Percentiles rank a stretch among this genome's conserved stretches.
Conservation (phyloP, 148 eudicot genomes). For the Camellia sinensis region DNA sequence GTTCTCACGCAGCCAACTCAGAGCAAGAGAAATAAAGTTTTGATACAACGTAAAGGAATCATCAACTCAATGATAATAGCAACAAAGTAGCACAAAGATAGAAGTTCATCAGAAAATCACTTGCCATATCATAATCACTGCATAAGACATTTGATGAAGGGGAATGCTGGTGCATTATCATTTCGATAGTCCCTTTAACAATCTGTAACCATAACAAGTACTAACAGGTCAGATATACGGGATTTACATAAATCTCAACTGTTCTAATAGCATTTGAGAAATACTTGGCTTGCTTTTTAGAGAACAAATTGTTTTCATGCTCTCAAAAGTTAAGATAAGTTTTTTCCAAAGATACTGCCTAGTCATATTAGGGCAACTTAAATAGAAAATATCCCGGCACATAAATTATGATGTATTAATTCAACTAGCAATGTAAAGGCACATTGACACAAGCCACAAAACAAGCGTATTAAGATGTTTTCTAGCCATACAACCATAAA, state of each 20-base stretch:
- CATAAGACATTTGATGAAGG: constrained; percentile 53
- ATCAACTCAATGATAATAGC: background rate
- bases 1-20: background rate
- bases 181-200: constrained; percentile 57
- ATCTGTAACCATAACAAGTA: constrained; percentile 41
- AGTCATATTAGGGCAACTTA: background rate
- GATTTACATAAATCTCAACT: background rate
- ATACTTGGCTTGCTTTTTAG: background rate
- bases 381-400: background rate
- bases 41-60: background rate
- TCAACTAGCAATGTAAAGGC: constrained; percentile 1
- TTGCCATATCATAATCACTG: constrained; percentile 57
- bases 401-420: background rate
- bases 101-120: constrained; percentile 9
- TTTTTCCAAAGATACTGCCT: background rate
- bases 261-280: background rate
- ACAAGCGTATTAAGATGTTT: no score
- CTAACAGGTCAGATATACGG: background rate
- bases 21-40: background rate
- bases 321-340: background rate
- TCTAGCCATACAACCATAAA: no score
- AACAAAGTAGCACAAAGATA: background rate
- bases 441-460: background rate
- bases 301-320: background rate
- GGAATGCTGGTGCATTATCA: constrained; percentile 26